Evolutionary conservation across 164 flowering plant genomes (phyloP), one percentile per base, ranked within the genome.

Genomic region (Magnolia officinalis): DNA sequence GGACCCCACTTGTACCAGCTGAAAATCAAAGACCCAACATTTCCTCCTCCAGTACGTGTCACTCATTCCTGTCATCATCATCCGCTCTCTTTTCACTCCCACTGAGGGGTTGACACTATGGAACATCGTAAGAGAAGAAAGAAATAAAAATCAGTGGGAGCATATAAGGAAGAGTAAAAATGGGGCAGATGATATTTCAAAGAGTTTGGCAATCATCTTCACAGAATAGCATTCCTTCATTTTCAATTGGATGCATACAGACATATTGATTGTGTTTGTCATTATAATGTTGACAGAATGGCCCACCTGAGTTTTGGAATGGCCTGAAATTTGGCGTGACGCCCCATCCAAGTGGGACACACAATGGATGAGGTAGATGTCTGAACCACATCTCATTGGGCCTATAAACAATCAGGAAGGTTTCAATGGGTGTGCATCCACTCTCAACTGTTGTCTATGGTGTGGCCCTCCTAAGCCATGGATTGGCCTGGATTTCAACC

Each of bases 11-110:
- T 26, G 29, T 26, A 26, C 29, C 29, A 26, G 29, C 29, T 26
- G 29, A 26, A 26, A 26, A 26, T 26, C 55, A 65, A 58, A 1
- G 37, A 8, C 23, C 98, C 98, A 63, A 92, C 87, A 58, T 88
- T 83, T 24, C 90, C 82, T 29, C 95, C 93, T 76, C 98, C 98
- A 94, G 76, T 86, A 94, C 50, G 90, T 88, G 83, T 91, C 94
- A 58, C 91, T 93, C 90, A 86, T 7, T 74, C 98, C 98, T 20
- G 95, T 90, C 63, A 87, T 82, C 97, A 92, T 90, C 86, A 84
- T 63, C 51, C 93, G 79, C 20, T 91, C 91, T 80, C 92, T 94
- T 79, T 85, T 81, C 72, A 73, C 83, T 51, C 97, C 98, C 58
- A 80, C 78, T 1, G 84, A 78, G 71, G 91, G 80, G 81, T 92